Evolutionary conservation across 2,329 filamentous ascomycete species (phyloP), one percentile per base, ranked within the genome.

Genomic region (Botrytis hyacinthi): DNA sequence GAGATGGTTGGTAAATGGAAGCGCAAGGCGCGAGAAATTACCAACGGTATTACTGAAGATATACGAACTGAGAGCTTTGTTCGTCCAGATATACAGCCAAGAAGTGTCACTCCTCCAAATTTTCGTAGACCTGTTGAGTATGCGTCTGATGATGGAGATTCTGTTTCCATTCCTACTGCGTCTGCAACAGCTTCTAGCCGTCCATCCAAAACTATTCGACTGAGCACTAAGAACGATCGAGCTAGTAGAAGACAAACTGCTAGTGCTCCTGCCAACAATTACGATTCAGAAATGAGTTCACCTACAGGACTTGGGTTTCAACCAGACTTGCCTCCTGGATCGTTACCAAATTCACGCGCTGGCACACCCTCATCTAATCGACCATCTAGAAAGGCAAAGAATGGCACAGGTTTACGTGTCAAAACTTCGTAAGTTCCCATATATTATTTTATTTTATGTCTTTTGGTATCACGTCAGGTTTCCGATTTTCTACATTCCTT

Each of bases 351-450:
- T 76, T 91, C 89, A 46, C 87, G 90, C 77, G 88, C 88, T 73
- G 87, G 85, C 72, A 92, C 90, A 46, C 90, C 90, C 10, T 84
- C 82, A 72, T 83, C 86, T 61, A 76, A 44, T 72, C 87, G 87
- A 59, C 85, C 88, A 46, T 82, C 84, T 74, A 91, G 90, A 85
- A 90, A 87, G 82, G 84, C 85, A 68, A 87, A 89, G 80, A 87
- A 86, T 71, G 89, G 89, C 57, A 85, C 89, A 74, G 80, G 80
- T 73, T 75, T 80, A 76, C 89, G 90, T 77, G 86, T 91, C 80
- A 92, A 92, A 83, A 88, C 86, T 81, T 92, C 91, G 90, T 91
- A 84, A 87, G 89, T 90, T 75, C 77, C 78, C 75, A 76, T 74
- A 70, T 40, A 73, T 75, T 65, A 70, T 63, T 70, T 75, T 62